Evolutionary conservation across 371 early-diverging fungal species (phyloP), one percentile per base, ranked within the genome.

Genomic region (Fennellomyces sp.): DNA sequence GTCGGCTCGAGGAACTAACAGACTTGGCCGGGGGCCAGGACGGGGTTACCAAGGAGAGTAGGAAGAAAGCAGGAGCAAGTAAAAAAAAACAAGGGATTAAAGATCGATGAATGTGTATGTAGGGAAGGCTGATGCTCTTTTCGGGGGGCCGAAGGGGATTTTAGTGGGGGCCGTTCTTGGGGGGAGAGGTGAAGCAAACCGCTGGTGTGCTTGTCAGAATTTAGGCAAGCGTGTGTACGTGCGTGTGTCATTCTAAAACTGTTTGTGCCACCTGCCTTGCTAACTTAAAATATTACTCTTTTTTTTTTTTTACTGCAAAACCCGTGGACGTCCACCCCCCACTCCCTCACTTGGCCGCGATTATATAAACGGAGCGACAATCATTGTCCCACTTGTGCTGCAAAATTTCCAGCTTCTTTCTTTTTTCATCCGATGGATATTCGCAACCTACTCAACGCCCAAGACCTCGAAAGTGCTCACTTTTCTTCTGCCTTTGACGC

Each of bases 361-460:
- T 62, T 62, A 63, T 59, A 64, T 59, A 64, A 56, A 63, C 38
- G 50, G 60, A 49, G 42, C 48, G 33, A 35, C 47, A 30, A 30
- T 33, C 50, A 60, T 59, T 55, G 60, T 64, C 54, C 30, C 39
- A 49, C 48, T 55, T 48, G 29, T 45, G 26, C 52, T 19, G 26
- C 39, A 50, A 60, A 49, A 13, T 27, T 27, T 19, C 29, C 47
- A 45, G 33, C 29, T 63, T 55, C 49, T 49, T 56, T 52, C 56
- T 35, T 53, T 50, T 45, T 30, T 54, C 36, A 31, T 21, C 28
- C 12, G 21, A 76, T 80, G 80, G 77, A 80, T 64, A 80, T 80
- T 45, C 73, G 71, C 53, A 75, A 73, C 52, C 58, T 80, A 52
- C 65, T 80, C 33, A 80, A 76, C 45, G 45, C 45, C 52, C 65